These are phyloP conservation scores for Phaffomyces thermotolerans DNA, from an alignment of 805 yeast species.

Conservation along the genomic window DNA sequence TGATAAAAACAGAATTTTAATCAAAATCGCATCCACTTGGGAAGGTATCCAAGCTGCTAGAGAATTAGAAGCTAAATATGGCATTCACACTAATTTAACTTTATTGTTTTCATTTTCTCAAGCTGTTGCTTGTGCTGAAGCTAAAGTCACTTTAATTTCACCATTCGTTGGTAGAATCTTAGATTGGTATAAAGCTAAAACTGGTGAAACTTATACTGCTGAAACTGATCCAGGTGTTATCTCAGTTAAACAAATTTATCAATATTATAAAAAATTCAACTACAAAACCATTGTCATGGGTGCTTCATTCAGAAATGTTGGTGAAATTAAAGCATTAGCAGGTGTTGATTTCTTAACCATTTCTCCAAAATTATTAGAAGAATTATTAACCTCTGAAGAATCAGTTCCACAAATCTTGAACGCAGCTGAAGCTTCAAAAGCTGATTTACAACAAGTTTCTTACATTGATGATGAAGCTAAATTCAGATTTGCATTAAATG, in stretches of 20 bases:
- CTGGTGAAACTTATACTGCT: slow-evolving; percentile 79
- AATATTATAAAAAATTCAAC: slow-evolving; percentile 96
- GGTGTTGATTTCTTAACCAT: slow-evolving; percentile 97
- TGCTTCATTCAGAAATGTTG: slow-evolving; percentile 97
- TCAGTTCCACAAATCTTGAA: slow-evolving; percentile 78
- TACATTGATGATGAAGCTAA: slow-evolving; percentile 79
- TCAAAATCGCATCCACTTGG: slow-evolving; percentile 97
- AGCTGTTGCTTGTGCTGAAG: slow-evolving; percentile 99
- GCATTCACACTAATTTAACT: slow-evolving; percentile 91
- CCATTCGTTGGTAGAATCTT: slow-evolving; percentile 99
- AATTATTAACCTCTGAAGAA: slow-evolving; percentile 70
- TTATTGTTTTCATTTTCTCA: slow-evolving; percentile 90
- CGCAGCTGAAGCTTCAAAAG: slow-evolving; percentile 51
- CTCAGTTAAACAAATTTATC: slow-evolving; percentile 82
- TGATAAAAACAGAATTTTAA: slow-evolving; percentile 80
- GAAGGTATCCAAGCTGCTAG: slow-evolving; percentile 99
- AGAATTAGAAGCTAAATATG: slow-evolving; percentile 86
- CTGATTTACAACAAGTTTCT: slow-evolving; percentile 60
- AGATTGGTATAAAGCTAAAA: slow-evolving; percentile 94
- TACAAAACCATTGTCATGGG: slow-evolving; percentile 99
- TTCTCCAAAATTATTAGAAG: slow-evolving; percentile 87
- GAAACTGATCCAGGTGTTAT: slow-evolving; percentile 93
- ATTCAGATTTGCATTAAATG: slow-evolving; percentile 88
- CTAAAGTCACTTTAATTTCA: slow-evolving; percentile 88
- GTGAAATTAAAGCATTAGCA: slow-evolving; percentile 93